phyloP scores from a whole-genome alignment of 345 rosid species.

The Murraya paniculata region DNA sequence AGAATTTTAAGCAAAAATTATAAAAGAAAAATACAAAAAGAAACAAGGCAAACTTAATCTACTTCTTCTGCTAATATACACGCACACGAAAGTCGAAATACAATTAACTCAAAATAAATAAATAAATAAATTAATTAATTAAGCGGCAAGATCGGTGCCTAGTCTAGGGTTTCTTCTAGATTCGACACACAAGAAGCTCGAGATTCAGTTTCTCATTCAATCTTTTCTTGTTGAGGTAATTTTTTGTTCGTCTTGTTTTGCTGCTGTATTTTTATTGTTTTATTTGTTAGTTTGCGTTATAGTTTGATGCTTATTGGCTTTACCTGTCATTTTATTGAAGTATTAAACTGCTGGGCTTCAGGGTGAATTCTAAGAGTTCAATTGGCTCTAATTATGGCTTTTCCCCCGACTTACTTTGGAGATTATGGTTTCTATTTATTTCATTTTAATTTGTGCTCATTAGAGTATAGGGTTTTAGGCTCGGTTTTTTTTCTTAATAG shows the following conservation, averaged over 20 bases:
- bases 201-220: not conserved
- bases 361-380: not conserved
- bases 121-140: not conserved
- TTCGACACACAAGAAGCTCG: not conserved
- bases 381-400: not conserved
- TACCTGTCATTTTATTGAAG: not conserved
- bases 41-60: not conserved
- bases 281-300: not conserved
- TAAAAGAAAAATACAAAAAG: not conserved
- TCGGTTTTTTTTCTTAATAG: not conserved
- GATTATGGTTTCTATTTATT: not conserved
- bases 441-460: not conserved
- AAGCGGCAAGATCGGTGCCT: slow-evolving; percentile 17
- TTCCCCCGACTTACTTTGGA: not conserved
- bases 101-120: not conserved
- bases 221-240: not conserved
- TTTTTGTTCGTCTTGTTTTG: not conserved
- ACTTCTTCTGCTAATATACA: not conserved
- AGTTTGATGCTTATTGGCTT: not conserved
- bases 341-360: not conserved
- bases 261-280: not conserved
- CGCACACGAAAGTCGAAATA: not conserved
- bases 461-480: not conserved
- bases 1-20: not conserved
- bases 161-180: slow-evolving; percentile 11